Conservation (phyloP, 805 yeast species). For the Blastobotrys muscicola region DNA sequence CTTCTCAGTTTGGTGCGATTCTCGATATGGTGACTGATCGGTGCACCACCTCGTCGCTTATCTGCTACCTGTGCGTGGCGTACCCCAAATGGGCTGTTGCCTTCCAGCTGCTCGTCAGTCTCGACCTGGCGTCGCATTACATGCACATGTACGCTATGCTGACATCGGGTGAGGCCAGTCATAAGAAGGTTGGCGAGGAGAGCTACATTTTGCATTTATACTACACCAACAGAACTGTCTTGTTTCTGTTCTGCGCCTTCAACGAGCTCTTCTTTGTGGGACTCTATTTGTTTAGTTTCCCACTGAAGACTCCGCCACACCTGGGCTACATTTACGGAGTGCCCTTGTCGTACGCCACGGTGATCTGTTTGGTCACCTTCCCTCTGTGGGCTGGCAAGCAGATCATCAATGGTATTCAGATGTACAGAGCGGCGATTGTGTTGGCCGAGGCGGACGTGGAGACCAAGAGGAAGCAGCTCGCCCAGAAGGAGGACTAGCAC, state of each 20-base stretch:
- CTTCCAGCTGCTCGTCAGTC: slow-evolving; percentile 77
- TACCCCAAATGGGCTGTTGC: slow-evolving; percentile 61
- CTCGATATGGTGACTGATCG: slow-evolving; percentile 98
- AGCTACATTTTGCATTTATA: slow-evolving; percentile 71
- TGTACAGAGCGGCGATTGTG: slow-evolving; percentile 72
- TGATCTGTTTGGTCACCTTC: slow-evolving; percentile 48
- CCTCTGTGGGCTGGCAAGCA: slow-evolving; percentile 93
- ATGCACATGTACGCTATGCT: slow-evolving; percentile 97
- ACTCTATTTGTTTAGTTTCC: slow-evolving; percentile 65
- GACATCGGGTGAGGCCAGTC: slow-evolving; percentile 67
- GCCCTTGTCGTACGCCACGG: slow-evolving; percentile 50
- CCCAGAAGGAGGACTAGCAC: not conserved
- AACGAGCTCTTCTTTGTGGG: slow-evolving; percentile 92
- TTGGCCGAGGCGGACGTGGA: slow-evolving; percentile 72
- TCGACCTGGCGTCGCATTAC: slow-evolving; percentile 83
- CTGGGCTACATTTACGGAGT: slow-evolving; percentile 27
- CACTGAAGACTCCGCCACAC: slow-evolving; percentile 34
- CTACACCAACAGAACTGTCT: slow-evolving; percentile 74
- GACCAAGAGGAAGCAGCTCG: slow-evolving; percentile 29
- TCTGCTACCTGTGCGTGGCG: slow-evolving; percentile 72
- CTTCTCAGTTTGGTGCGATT: slow-evolving; percentile 91
- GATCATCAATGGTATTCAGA: slow-evolving; percentile 77
- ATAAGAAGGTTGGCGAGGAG: slow-evolving; percentile 69
- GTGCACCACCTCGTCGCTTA: slow-evolving; percentile 89
- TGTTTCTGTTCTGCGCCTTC: slow-evolving; percentile 83